Evolutionary conservation across 345 rosid genomes (phyloP).

Genomic region (Ceriops zippeliana): DNA sequence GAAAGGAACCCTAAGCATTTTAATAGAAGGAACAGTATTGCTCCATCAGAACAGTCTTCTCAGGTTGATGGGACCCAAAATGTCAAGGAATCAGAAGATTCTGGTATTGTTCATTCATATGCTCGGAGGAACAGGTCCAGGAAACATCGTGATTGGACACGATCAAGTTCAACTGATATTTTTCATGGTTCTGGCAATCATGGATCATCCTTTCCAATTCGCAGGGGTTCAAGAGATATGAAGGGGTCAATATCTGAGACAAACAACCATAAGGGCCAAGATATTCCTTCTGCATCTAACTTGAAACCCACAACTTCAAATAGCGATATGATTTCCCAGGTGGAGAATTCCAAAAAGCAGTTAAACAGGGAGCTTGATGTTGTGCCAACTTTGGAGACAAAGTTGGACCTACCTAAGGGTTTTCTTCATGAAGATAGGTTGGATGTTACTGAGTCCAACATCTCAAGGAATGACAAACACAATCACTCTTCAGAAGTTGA

Average conservation of each 20-base stretch:
- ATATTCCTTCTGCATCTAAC: constrained; percentile 40
- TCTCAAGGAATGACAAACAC: constrained; percentile 28
- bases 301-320: constrained; percentile 48
- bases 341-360: constrained; percentile 38
- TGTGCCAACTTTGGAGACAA: constrained; percentile 38
- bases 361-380: constrained; percentile 47
- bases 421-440: constrained; percentile 34
- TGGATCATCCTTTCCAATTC: constrained; percentile 54
- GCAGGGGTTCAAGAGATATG: constrained; percentile 49
- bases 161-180: constrained; percentile 71
- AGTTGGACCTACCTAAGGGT: constrained; percentile 29
- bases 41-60: constrained; percentile 66
- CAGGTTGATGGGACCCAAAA: constrained; percentile 58
- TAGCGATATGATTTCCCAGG: constrained; percentile 52
- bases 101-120: constrained; percentile 94
- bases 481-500: constrained; percentile 30
- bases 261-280: constrained; percentile 54
- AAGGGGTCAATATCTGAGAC: constrained; percentile 54
- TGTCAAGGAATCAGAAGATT: constrained; percentile 91
- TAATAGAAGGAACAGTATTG: constrained; percentile 47
- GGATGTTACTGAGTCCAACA: constrained; percentile 38
- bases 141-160: constrained; percentile 74
- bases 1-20: constrained; percentile 45
- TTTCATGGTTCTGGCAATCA: constrained; percentile 67
- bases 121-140: constrained; percentile 94